Percentiles rank a stretch among this genome's conserved stretches.
Evolutionary conservation across 331 rosid genomes (phyloP).

Genomic region (Malus hybrid): DNA sequence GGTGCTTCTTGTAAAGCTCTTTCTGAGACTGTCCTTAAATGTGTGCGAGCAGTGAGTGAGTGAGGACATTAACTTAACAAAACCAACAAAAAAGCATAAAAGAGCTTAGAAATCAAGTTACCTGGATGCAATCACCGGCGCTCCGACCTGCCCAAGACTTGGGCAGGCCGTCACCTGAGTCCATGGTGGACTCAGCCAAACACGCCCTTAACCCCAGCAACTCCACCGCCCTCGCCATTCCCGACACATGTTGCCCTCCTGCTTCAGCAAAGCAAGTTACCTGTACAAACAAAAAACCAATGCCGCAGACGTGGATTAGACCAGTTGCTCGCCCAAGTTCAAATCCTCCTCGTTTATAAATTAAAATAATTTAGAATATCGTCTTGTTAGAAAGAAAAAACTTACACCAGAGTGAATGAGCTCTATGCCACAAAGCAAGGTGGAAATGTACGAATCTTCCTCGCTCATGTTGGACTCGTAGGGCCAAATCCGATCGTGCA

Average conservation of each 20-base stretch:
- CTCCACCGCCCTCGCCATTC: conserved; percentile 64
- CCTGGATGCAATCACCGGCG: conserved; percentile 34
- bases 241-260: conserved; percentile 77
- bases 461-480: conserved; percentile 78
- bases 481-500: conserved; percentile 85
- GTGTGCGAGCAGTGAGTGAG: neutral
- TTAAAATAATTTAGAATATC: no score
- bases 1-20: conserved; percentile 56
- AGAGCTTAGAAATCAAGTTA: neutral
- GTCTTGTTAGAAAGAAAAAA: neutral
- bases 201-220: conserved; percentile 78
- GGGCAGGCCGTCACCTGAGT: conserved; percentile 70
- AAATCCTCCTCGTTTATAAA: no score
- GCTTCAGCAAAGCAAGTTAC: conserved; percentile 96
- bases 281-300: conserved; percentile 16
- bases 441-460: conserved; percentile 66
- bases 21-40: conserved; percentile 30
- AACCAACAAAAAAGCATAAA: neutral
- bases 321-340: no score
- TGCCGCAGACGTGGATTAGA: neutral
- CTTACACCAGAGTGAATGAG: conserved; percentile 79
- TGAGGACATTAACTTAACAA: neutral
- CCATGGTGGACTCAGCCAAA: conserved; percentile 72
- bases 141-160: conserved; percentile 35
- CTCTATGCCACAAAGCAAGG: conserved; percentile 76